Base-by-base conservation (phyloP, 2,329 filamentous ascomycete species). In the Eurotiales sp. region DNA sequence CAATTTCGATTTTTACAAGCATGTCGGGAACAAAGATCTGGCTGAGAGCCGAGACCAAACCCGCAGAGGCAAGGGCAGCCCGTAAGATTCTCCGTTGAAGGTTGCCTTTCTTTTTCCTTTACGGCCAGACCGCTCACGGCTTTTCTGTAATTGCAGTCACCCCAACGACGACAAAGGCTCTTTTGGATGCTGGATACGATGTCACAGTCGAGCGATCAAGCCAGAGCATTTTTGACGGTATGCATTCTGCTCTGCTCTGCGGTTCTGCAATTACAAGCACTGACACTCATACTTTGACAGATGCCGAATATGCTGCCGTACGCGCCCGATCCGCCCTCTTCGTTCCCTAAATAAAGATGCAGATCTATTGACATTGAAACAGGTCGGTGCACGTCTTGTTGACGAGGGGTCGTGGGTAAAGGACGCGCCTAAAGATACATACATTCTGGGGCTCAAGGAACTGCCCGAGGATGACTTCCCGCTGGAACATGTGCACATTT, bases 361-460 rank as follows among this genome's bases (percentile, higher is more conserved):
- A 8, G 34, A 11, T 23, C 14, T 29, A 44, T 17, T 55, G 15
- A 27, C 49, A 25, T 17, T 32, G 2, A 30, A 43, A 19, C 39
- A 77, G 53, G 77, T 79, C 27, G 86, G 86, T 44, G 84, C 84
- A 40, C 79, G 74, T 12, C 75, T 90, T 19, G 82, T 90, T 12
- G 77, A 80, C 12, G 79, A 82, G 57, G 82, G 85, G 37, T 81
- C 77, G 45, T 91, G 87, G 87, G 68, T 66, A 29, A 75, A 77
- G 49, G 75, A 86, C 52, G 86, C 82, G 1, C 83, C 86, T 34
- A 72, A 75, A 58, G 83, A 87, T 56, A 78, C 87, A 64, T 82
- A 90, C 61, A 84, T 91, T 55, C 71, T 90, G 52, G 87, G 87
- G 36, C 77, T 91, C 54, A 91, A 91, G 78, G 87, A 90, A 72